Conservation (phyloP, 768 basidiomycete genomes). For the Lactarius tabidus region DNA sequence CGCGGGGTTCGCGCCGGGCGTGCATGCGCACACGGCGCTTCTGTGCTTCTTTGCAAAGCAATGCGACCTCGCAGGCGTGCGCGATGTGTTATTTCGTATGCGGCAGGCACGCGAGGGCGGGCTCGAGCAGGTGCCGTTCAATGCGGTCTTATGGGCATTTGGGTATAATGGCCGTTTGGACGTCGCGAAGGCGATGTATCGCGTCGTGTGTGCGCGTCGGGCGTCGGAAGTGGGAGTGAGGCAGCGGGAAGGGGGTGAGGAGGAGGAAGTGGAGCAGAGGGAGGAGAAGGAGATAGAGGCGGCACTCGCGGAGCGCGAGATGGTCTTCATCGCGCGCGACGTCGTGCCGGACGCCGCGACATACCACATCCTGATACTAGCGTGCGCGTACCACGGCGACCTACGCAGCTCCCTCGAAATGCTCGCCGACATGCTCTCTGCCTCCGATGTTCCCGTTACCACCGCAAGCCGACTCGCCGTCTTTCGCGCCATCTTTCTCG, state of each 20-base stretch:
- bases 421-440: slow-evolving; percentile 62
- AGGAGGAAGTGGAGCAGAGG: slow-evolving; percentile 32
- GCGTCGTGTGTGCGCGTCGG: slow-evolving; percentile 33
- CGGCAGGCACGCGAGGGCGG: slow-evolving; percentile 30
- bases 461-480: slow-evolving; percentile 36
- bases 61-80: slow-evolving; percentile 49
- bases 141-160: slow-evolving; percentile 69
- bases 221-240: slow-evolving; percentile 25
- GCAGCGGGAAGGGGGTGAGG: slow-evolving; percentile 33
- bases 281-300: slow-evolving; percentile 33
- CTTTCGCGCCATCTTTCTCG: slow-evolving; percentile 72
- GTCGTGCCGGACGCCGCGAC: slow-evolving; percentile 61
- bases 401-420: slow-evolving; percentile 50
- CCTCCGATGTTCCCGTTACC: slow-evolving; percentile 29
- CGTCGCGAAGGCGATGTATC: slow-evolving; percentile 59
- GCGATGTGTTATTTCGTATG: slow-evolving; percentile 52
- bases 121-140: slow-evolving; percentile 62
- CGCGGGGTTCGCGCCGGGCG: slow-evolving; percentile 54
- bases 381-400: slow-evolving; percentile 67
- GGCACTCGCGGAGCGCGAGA: slow-evolving; percentile 41
- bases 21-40: slow-evolving; percentile 58
- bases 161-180: slow-evolving; percentile 49
- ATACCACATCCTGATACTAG: slow-evolving; percentile 65
- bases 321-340: slow-evolving; percentile 40
- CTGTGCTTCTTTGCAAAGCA: slow-evolving; percentile 51